phyloP scores from a whole-genome alignment of 495 filamentous ascomycete genomes.

The Aspergillus coremiiformis region DNA sequence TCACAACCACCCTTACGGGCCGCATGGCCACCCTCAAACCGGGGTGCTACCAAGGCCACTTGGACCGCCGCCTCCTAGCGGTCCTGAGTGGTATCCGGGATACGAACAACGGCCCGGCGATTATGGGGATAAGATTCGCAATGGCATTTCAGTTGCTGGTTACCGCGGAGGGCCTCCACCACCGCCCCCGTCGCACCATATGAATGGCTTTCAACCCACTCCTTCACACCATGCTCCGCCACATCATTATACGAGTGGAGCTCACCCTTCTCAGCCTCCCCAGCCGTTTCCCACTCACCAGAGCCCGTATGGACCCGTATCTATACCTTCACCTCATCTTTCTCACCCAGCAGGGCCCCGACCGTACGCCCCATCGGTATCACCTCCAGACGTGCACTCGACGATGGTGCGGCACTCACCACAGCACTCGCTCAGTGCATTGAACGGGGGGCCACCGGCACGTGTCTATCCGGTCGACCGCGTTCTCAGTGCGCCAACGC shows the following conservation, averaged over 20 bases:
- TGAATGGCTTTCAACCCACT: conserved; percentile 27
- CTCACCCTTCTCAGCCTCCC: conserved; percentile 33
- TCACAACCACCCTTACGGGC: conserved; percentile 21
- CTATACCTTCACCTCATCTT: conserved; percentile 35
- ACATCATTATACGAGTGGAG: conserved; percentile 26
- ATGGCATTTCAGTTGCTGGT: conserved; percentile 28
- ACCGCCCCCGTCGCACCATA: conserved; percentile 17
- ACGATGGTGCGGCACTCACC: conserved; percentile 39
- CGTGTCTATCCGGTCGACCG: conserved; percentile 32
- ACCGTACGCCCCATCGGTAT: conserved; percentile 39
- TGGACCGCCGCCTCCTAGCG: conserved; percentile 22
- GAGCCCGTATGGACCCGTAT: conserved; percentile 35
- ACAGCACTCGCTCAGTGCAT: conserved; percentile 31
- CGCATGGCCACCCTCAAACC: conserved; percentile 29
- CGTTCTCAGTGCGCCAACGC: conserved; percentile 27
- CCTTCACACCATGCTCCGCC: conserved; percentile 26
- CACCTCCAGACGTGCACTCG: conserved; percentile 38
- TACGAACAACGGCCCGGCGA: conserved; percentile 33
- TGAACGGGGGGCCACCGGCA: conserved; percentile 33
- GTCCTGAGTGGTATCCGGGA: conserved; percentile 24
- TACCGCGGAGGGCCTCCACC: conserved; percentile 25
- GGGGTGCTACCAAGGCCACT: conserved; percentile 29
- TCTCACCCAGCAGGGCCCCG: conserved; percentile 32
- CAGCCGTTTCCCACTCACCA: conserved; percentile 34
- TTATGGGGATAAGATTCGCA: conserved; percentile 24